Evolutionary conservation across 768 basidiomycete genomes (phyloP), one percentile per base, ranked within the genome.

Genomic region (Tricholoma sp.): DNA sequence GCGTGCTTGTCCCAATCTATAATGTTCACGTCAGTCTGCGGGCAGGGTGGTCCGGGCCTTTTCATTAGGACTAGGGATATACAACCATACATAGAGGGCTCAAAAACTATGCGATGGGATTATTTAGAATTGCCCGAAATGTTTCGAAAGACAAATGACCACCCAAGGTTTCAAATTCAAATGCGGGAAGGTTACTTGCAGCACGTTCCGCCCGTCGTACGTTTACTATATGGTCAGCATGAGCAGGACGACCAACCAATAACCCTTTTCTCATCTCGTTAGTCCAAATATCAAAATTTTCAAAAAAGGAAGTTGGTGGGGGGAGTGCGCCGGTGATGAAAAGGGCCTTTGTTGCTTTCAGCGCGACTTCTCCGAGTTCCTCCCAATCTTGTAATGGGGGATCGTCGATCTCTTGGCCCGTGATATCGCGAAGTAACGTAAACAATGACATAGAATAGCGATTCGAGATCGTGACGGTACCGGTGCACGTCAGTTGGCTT

Each of bases 381-480:
- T 46, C 45, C 45, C 45, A 46, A 46, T 14, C 3, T 24, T 46
- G 45, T 46, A 46, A 46, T 24, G 45, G 45, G 12, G 21, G 45
- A 46, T 46, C 45, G 5, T 46, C 45, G 45, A 46, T 5, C 12
- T 46, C 45, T 46, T 24, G 45, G 45, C 45, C 45, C 5, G 22
- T 46, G 45, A 14, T 46, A 46, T 46, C 45, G 45, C 21, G 45
- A 46, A 11, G 45, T 46, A 18, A 43, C 41, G 10, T 43, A 43
- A 14, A 56, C 34, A 41, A 49, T 43, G 55, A 59, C 46, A 27
- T 59, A 61, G 54, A 61, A 55, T 6, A 61, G 19, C 3, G 60
- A 61, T 43, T 61, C 60, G 5, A 58, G 39, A 39, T 61, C 60
- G 24, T 61, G 60, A 45, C 60, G 53, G 50, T 61, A 61, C 16